A percentile compares a stretch with the other conserved stretches of the same genome.
These are phyloP conservation scores for Trichoderma koningii DNA, from an alignment of 2,329 filamentous ascomycete genomes.

Conservation along the genomic window DNA sequence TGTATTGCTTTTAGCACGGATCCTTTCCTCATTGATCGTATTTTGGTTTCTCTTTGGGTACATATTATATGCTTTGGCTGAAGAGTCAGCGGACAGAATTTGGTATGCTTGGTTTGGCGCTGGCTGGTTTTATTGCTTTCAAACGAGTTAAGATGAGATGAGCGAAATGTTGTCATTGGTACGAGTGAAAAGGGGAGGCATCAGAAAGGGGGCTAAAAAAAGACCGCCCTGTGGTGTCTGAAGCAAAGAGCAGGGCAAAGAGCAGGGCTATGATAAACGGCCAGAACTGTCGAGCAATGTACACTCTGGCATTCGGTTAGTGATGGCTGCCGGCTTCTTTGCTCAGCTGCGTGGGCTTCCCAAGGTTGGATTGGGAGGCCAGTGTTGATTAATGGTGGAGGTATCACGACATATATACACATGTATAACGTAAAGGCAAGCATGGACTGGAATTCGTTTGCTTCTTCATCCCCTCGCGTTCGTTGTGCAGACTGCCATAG, in stretches of 20 bases:
- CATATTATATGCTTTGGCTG: slow-evolving; percentile 36
- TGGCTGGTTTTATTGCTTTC: slow-evolving; percentile 33
- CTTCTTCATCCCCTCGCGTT: not conserved
- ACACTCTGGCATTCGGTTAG: not conserved
- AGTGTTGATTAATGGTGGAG: slow-evolving; percentile 13
- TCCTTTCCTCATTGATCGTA: slow-evolving; percentile 22
- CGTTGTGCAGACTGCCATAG: not conserved
- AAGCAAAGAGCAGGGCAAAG: not conserved
- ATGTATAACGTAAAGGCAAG: slow-evolving; percentile 16
- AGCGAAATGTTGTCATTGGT: slow-evolving; percentile 23
- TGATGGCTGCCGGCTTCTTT: not conserved
- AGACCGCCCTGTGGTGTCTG: not conserved
- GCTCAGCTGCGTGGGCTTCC: not conserved
- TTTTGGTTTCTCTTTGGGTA: slow-evolving; percentile 38
- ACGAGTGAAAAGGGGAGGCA: slow-evolving; percentile 6
- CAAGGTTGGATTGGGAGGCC: slow-evolving; percentile 5
- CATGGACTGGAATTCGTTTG: slow-evolving; percentile 1
- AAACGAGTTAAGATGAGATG: slow-evolving; percentile 18
- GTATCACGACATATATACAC: slow-evolving; percentile 3
- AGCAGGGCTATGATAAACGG: not conserved
- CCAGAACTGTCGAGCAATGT: not conserved
- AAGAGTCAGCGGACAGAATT: slow-evolving; percentile 37
- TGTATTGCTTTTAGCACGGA: slow-evolving; percentile 12
- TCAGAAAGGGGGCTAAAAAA: not conserved
- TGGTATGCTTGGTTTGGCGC: slow-evolving; percentile 41